Evolutionary conservation across 2,329 filamentous ascomycete genomes (phyloP).

Genomic region (Zalaria obscura): DNA sequence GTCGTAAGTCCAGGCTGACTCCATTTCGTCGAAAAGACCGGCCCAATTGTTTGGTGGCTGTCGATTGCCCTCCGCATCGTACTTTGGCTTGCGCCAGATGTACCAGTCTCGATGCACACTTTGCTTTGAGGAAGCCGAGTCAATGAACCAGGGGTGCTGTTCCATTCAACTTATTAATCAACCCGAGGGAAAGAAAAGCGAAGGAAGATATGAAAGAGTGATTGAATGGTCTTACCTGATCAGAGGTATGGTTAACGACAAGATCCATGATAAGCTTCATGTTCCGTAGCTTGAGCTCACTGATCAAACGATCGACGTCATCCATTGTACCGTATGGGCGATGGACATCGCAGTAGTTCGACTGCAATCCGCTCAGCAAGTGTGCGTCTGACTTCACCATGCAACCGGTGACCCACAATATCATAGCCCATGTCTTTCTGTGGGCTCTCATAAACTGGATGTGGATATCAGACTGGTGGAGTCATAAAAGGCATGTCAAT

Average conservation of each 20-base stretch:
- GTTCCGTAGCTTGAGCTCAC: constrained; percentile 42
- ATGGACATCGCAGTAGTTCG: constrained; percentile 51
- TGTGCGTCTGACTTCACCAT: too few species aligned
- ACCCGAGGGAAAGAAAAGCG: too few species aligned
- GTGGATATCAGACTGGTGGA: too few species aligned
- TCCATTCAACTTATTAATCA: too few species aligned
- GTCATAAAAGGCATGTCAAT: too few species aligned
- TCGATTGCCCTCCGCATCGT: constrained; percentile 36
- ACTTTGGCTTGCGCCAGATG: constrained; percentile 34
- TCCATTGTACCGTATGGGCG: constrained; percentile 48
- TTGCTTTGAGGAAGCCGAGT: constrained; percentile 46
- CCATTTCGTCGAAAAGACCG: constrained; percentile 37
- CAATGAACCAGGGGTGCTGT: constrained; percentile 53
- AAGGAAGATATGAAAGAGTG: too few species aligned
- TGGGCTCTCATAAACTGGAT: constrained; percentile 46
- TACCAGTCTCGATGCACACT: constrained; percentile 59
- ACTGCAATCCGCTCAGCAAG: too few species aligned
- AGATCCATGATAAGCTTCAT: constrained; percentile 61
- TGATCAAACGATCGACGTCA: constrained; percentile 48
- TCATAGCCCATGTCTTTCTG: constrained; percentile 57
- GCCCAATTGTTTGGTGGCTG: constrained; percentile 63
- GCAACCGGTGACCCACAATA: constrained; percentile 21
- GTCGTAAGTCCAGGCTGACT: constrained; percentile 50
- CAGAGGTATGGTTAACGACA: constrained; percentile 62
- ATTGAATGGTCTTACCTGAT: constrained; percentile 14